Conservation (phyloP, 2,329 filamentous ascomycete genomes). For the Tolypocladium tropicale region DNA sequence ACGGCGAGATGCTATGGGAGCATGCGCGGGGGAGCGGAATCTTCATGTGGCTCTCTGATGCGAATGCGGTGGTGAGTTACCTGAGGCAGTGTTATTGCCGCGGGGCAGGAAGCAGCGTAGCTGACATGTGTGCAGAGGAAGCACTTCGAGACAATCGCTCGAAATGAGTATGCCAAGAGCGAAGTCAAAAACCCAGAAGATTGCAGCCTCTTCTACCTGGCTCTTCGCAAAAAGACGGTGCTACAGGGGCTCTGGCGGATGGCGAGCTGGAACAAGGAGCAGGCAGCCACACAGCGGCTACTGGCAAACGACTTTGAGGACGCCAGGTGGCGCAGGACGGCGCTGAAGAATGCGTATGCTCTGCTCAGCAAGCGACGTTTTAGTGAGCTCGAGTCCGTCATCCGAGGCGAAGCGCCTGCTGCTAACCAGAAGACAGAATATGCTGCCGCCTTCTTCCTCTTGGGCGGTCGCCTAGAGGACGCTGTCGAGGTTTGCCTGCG, state of each 20-base stretch:
- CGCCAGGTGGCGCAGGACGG: slow-evolving; percentile 76
- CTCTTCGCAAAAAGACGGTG: slow-evolving; percentile 81
- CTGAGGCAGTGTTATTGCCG: too few species aligned
- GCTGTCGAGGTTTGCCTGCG: slow-evolving; percentile 80
- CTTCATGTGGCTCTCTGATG: slow-evolving; percentile 89
- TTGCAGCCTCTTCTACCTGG: slow-evolving; percentile 85
- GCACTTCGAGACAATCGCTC: slow-evolving; percentile 83
- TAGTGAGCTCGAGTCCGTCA: slow-evolving; percentile 32
- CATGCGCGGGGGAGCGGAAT: slow-evolving; percentile 78
- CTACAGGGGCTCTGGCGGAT: slow-evolving; percentile 91
- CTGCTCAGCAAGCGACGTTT: slow-evolving; percentile 85
- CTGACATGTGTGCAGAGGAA: slow-evolving; percentile 22
- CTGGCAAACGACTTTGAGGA: slow-evolving; percentile 88
- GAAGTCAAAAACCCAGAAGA: slow-evolving; percentile 85
- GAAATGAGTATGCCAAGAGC: slow-evolving; percentile 84
- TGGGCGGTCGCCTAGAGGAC: slow-evolving; percentile 76
- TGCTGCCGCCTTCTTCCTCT: slow-evolving; percentile 87
- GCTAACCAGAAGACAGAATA: slow-evolving; percentile 50
- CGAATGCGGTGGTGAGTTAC: slow-evolving; percentile 57
- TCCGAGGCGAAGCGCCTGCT: not conserved
- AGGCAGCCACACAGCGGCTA: slow-evolving; percentile 66
- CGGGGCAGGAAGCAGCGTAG: not conserved
- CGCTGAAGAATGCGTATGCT: slow-evolving; percentile 93
- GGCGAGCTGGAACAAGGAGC: slow-evolving; percentile 81
- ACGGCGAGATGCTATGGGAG: slow-evolving; percentile 73